phyloP scores from a whole-genome alignment of 148 eudicot genomes.

The Heliosperma pusillum region DNA sequence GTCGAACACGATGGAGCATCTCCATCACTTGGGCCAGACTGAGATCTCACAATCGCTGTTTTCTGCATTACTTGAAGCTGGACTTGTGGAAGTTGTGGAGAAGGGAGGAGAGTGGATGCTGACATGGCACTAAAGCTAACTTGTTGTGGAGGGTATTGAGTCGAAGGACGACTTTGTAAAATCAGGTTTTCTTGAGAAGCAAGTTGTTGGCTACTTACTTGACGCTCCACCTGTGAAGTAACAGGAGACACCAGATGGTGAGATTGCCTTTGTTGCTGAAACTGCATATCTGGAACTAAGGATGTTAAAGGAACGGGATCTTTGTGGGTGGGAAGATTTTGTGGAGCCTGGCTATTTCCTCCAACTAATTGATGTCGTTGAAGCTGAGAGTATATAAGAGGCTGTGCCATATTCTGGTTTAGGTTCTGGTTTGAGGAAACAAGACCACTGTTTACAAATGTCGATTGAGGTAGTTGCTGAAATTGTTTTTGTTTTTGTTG shows the following conservation, averaged over 20 bases:
- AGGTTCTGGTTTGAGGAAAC: constrained; percentile 45
- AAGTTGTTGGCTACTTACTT: constrained; percentile 32
- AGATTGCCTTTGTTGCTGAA: constrained; percentile 74
- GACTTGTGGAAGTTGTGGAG: constrained; percentile 43
- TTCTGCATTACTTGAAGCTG: constrained; percentile 64
- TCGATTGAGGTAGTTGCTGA: constrained; percentile 37
- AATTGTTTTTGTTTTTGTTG: constrained; percentile 38
- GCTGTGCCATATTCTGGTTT: constrained; percentile 51
- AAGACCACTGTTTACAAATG: constrained; percentile 39
- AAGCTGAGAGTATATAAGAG: constrained; percentile 45
- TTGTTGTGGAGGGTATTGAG: constrained; percentile 53
- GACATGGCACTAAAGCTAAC: constrained; percentile 37
- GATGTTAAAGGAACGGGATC: constrained; percentile 27
- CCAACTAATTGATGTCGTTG: constrained; percentile 62
- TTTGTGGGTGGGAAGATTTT: constrained; percentile 23
- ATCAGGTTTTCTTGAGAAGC: constrained; percentile 46
- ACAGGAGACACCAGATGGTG: constrained; percentile 40
- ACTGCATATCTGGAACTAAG: constrained; percentile 58
- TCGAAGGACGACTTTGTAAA: constrained; percentile 42
- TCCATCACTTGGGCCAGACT: constrained; percentile 56
- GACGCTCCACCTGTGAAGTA: constrained; percentile 32
- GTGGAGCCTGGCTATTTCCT: constrained; percentile 41
- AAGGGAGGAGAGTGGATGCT: constrained; percentile 48
- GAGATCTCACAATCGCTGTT: constrained; percentile 37
- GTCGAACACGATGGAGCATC: constrained; percentile 93